Conservation (phyloP, 2,329 filamentous ascomycete genomes). For the Phialophora verrucosa region DNA sequence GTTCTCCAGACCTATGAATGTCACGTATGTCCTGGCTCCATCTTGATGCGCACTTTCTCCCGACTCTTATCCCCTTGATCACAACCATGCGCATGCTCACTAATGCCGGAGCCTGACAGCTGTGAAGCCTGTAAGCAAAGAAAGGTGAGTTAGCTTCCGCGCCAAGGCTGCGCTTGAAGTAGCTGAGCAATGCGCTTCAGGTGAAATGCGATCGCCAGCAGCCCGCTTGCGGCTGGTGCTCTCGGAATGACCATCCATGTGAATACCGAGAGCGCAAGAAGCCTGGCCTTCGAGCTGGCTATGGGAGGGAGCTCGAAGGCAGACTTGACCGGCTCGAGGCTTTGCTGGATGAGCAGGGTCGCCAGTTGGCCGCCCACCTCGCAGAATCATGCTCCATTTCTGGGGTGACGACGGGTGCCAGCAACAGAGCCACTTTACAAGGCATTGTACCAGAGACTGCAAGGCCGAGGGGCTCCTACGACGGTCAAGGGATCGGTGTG, state of each 20-base stretch:
- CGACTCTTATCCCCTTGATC: not conserved
- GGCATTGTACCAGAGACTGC: slow-evolving; percentile 16
- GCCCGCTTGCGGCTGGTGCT: slow-evolving; percentile 72
- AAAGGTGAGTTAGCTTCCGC: slow-evolving; percentile 45
- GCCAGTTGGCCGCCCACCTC: slow-evolving; percentile 38
- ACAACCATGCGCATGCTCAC: slow-evolving; percentile 22
- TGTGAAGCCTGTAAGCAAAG: slow-evolving; percentile 54
- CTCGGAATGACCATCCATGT: slow-evolving; percentile 68
- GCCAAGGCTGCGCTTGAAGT: not conserved
- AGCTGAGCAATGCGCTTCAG: slow-evolving; percentile 13
- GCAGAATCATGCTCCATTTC: slow-evolving; percentile 33
- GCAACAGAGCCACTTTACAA: slow-evolving; percentile 8
- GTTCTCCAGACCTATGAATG: slow-evolving; percentile 45
- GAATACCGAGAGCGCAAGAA: slow-evolving; percentile 75
- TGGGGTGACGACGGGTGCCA: not conserved
- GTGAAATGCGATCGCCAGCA: slow-evolving; percentile 54
- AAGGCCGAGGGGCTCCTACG: slow-evolving; percentile 22
- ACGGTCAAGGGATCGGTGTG: slow-evolving; percentile 22
- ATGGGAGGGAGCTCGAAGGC: slow-evolving; percentile 65
- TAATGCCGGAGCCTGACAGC: slow-evolving; percentile 40
- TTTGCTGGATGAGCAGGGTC: slow-evolving; percentile 41
- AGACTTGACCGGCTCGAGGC: slow-evolving; percentile 62
- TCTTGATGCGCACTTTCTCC: slow-evolving; percentile 1
- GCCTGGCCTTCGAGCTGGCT: slow-evolving; percentile 67
- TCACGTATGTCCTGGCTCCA: slow-evolving; percentile 38